Evolutionary conservation across 805 yeast genomes (phyloP).

Genomic region (Maudiozyma saulgeensis): DNA sequence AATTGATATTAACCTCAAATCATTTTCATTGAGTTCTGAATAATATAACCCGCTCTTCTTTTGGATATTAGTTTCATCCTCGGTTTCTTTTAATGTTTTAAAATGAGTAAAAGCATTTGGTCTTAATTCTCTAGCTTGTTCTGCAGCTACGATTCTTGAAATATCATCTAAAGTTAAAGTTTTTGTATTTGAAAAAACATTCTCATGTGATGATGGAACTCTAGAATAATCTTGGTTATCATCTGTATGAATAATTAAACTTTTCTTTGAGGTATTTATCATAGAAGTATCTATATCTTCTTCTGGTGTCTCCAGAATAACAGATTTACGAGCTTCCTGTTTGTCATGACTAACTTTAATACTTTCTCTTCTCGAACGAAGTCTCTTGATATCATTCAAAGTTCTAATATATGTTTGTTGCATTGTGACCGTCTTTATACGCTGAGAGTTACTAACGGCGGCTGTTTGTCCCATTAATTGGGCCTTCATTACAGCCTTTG

Average conservation of each 20-base stretch:
- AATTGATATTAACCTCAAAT: conserved; percentile 49
- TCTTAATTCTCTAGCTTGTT: conserved; percentile 85
- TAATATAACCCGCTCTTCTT: conserved; percentile 39
- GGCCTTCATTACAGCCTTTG: conserved; percentile 48
- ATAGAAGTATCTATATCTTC: conserved; percentile 12
- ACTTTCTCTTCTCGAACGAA: conserved; percentile 64
- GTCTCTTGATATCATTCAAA: conserved; percentile 63
- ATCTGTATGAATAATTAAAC: conserved; percentile 15
- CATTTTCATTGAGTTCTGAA: conserved; percentile 37
- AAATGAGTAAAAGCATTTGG: conserved; percentile 89
- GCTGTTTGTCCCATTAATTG: conserved; percentile 19
- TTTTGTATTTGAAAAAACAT: conserved; percentile 64
- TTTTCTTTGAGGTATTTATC: conserved; percentile 12
- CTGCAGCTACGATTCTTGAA: conserved; percentile 93
- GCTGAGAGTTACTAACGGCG: conserved; percentile 5
- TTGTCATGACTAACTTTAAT: conserved; percentile 40
- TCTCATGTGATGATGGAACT: conserved; percentile 7
- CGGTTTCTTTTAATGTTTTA: conserved; percentile 31
- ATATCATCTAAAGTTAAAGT: conserved; percentile 90
- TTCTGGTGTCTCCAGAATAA: conserved; percentile 46
- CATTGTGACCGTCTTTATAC: conserved; percentile 17
- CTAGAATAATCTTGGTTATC: not conserved
- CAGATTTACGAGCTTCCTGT: conserved; percentile 56
- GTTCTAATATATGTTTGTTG: conserved; percentile 58
- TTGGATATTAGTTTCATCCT: conserved; percentile 14